Evolutionary conservation across 495 filamentous ascomycete genomes (phyloP), one percentile per base, ranked within the genome.

Genomic region (Cladorrhinum samala): DNA sequence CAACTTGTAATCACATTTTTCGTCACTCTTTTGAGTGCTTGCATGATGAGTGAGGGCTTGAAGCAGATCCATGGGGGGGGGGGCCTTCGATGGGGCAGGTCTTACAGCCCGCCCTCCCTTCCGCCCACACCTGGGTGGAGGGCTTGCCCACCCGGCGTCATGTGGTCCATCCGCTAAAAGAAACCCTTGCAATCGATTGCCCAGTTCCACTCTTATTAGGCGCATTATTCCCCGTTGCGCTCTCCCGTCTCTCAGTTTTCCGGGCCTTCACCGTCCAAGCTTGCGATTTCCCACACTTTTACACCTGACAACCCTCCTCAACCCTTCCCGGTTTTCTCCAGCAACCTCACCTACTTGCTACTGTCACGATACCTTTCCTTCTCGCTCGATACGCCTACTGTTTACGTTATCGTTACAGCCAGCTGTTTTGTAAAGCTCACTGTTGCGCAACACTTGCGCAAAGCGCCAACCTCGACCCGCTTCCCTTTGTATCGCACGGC

Each of bases 121-220:
- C 42, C 46, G 24, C 52, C 38, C 20, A 44, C 42, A 49, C 46
- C 41, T 4, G 20, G 16, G 2, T 53, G 39, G 47, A 27, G 27
- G 46, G 55, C 51, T 50, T 63, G 54, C 45, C 54, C 48, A 36
- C 27, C 49, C 53, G 11, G 27, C 57, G 49, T 66, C 60, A 67
- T 62, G 67, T 66, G 66, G 66, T 50, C 66, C 63, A 59, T 58
- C 52, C 44, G 48, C 27, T 43, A 50, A 53, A 43, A 25, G 36
- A 46, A 55, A 43, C 50, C 64, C 65, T 50, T 65, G 64, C 41
- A 49, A 52, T 55, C 36, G 42, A 41, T 24, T 42, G 40, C 23
- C 42, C 38, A 47, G 47, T 23, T 47, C 33, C 23, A 25, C 20
- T 64, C 65, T 68, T 67, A 68, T 67, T 67, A 63, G 57, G 66